phyloP scores from a whole-genome alignment of 1,284 basidiomycete genomes.

The Cutaneotrichosporon dermatis region DNA sequence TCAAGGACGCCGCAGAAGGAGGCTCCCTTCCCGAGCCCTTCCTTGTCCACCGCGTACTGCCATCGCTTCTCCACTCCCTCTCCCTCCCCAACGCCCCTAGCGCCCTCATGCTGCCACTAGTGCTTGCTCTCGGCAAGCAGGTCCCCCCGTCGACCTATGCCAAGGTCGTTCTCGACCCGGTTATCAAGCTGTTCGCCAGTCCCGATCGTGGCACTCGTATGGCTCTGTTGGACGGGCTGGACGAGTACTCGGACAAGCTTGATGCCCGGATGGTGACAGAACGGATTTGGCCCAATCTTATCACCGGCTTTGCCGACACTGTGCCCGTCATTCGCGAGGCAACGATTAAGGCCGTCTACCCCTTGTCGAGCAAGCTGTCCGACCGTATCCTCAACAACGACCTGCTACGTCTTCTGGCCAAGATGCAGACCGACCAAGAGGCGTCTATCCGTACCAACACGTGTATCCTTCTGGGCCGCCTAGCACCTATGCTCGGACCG shows the following conservation, averaged over 20 bases:
- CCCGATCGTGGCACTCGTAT: conserved; percentile 90
- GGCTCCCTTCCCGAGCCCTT: conserved; percentile 80
- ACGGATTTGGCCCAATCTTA: conserved; percentile 89
- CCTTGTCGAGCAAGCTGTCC: conserved; percentile 81
- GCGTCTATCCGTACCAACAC: conserved; percentile 96
- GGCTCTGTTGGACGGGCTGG: conserved; percentile 81
- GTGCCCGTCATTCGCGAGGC: conserved; percentile 90
- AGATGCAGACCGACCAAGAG: conserved; percentile 87
- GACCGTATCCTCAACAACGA: conserved; percentile 97
- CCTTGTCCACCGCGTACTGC: conserved; percentile 77
- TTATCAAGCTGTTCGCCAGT: conserved; percentile 77
- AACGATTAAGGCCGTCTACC: conserved; percentile 80
- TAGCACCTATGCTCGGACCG: conserved; percentile 77
- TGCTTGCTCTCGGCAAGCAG: conserved; percentile 71
- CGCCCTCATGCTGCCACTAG: conserved; percentile 71
- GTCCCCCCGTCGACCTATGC: conserved; percentile 68
- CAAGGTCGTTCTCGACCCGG: conserved; percentile 65
- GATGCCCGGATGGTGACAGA: conserved; percentile 79
- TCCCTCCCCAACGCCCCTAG: conserved; percentile 80
- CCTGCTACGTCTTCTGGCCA: conserved; percentile 83
- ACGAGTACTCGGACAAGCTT: conserved; percentile 78
- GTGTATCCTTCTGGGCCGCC: conserved; percentile 87
- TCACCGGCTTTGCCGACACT: conserved; percentile 92
- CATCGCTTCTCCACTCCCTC: conserved; percentile 76
- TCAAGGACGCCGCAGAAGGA: conserved; percentile 67